Conservation (phyloP, 768 basidiomycete species). For the Kwoniella mangroviensis region DNA sequence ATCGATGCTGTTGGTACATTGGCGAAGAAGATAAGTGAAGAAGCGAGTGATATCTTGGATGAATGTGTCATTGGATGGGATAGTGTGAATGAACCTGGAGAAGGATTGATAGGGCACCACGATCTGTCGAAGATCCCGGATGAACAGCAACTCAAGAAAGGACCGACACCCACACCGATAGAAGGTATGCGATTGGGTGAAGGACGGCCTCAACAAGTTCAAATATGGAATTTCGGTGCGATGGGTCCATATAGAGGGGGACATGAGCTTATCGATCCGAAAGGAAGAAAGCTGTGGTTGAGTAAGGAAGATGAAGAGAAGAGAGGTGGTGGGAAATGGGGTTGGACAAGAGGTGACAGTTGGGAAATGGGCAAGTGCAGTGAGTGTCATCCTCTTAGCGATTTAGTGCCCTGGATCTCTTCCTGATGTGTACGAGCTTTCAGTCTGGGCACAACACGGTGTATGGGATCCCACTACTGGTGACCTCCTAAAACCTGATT, state of each 20-base stretch:
- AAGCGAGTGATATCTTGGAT: constrained; percentile 73
- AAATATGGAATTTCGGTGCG: constrained; percentile 77
- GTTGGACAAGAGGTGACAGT: constrained; percentile 64
- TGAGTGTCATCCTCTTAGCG: constrained; percentile 34
- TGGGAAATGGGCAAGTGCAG: constrained; percentile 57
- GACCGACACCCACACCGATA: constrained; percentile 79
- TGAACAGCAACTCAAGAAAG: constrained; percentile 80
- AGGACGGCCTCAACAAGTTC: constrained; percentile 75
- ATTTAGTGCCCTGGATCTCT: not conserved
- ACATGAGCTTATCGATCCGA: constrained; percentile 78
- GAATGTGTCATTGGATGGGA: constrained; percentile 96
- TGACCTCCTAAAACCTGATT: constrained; percentile 40
- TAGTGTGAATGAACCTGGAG: constrained; percentile 89
- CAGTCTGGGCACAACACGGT: constrained; percentile 58
- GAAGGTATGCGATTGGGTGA: constrained; percentile 85
- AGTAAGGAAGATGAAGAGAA: constrained; percentile 35
- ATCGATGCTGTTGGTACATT: constrained; percentile 76
- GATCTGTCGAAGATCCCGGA: constrained; percentile 70
- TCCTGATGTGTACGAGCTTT: no score
- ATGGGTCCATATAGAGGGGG: constrained; percentile 78
- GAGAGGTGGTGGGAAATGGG: constrained; percentile 67
- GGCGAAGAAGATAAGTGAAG: constrained; percentile 71
- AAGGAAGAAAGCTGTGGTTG: constrained; percentile 60
- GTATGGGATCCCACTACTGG: constrained; percentile 50
- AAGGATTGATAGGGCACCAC: constrained; percentile 73